Evolutionary conservation across 768 basidiomycete species (phyloP).

Genomic region (Russula sp.): DNA sequence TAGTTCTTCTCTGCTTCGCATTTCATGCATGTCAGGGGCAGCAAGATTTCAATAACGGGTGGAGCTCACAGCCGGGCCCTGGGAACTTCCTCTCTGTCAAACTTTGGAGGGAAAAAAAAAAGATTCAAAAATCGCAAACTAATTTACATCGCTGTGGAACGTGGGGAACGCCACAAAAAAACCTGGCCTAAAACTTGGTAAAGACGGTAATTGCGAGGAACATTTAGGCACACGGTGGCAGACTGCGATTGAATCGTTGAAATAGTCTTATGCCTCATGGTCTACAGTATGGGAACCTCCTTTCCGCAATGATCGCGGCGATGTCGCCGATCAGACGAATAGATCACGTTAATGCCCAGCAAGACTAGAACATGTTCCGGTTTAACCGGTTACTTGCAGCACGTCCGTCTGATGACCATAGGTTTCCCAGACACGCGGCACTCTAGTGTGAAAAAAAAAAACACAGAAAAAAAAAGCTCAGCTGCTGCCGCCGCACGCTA

Average conservation of each 20-base stretch:
- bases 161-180: background rate
- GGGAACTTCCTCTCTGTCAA: background rate
- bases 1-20: background rate
- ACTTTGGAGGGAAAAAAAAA: background rate
- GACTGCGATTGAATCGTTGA: background rate
- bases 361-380: background rate
- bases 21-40: background rate
- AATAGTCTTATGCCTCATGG: background rate
- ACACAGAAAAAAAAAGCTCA: background rate
- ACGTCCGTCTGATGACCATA: background rate
- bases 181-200: too few species aligned
- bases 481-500: background rate
- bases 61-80: background rate
- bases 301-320: constrained; percentile 52
- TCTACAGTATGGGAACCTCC: constrained; percentile 41
- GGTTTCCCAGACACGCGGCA: background rate
- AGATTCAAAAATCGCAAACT: background rate
- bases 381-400: background rate
- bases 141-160: background rate
- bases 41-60: background rate
- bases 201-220: too few species aligned
- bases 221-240: background rate
- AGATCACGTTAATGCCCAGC: background rate
- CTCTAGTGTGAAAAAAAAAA: background rate
- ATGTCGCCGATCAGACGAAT: constrained; percentile 53